These are phyloP conservation scores for Puccinia triticina DNA, from an alignment of 1,284 basidiomycete genomes.

Conservation along the genomic window DNA sequence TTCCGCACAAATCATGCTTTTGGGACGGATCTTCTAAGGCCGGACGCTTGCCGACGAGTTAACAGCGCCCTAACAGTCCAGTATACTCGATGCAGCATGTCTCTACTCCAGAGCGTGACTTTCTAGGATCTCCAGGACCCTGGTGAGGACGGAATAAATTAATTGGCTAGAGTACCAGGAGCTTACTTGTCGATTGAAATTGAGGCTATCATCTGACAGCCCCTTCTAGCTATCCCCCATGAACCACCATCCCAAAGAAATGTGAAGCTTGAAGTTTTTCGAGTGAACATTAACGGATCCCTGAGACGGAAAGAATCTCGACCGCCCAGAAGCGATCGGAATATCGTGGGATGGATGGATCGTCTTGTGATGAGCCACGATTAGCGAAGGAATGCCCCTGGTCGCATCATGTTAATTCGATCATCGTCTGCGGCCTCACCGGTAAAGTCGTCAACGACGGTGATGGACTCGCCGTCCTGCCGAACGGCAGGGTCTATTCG, in stretches of 20 bases:
- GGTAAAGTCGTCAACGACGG: constrained; percentile 45
- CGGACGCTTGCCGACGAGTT: not conserved
- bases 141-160: not conserved
- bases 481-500: constrained; percentile 46
- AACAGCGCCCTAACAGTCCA: not conserved
- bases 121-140: not conserved
- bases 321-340: constrained; percentile 9
- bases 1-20: constrained; percentile 12
- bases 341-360: too few relatives aligned
- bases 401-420: constrained; percentile 49
- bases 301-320: not conserved
- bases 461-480: constrained; percentile 45
- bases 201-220: not conserved
- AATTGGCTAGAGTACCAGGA: too few relatives aligned
- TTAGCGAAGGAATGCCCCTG: constrained; percentile 49
- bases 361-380: not conserved
- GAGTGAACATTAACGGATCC: not conserved
- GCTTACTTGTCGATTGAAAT: not conserved
- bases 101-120: not conserved
- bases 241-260: not conserved
- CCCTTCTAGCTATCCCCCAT: not conserved
- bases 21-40: not conserved
- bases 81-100: not conserved
- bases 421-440: constrained; percentile 44
- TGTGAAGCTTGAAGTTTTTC: not conserved